Base-by-base conservation (phyloP, 169 alveolate species). In the Miamiensis avidus region DNA sequence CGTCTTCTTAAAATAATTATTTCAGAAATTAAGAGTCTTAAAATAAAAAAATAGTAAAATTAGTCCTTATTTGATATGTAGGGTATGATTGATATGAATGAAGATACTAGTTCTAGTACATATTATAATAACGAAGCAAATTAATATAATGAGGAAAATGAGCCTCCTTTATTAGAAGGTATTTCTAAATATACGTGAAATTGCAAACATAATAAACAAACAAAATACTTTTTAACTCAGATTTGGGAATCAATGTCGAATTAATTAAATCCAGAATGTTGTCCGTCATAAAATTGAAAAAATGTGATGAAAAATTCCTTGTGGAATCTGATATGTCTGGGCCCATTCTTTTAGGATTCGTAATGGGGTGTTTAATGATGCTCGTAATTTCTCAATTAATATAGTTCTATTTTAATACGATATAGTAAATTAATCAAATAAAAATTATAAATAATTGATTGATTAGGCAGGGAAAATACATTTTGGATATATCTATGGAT, bases 251-350 rank as follows among this genome's bases (percentile, higher is more conserved):
- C 32, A 92, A 91, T 34, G 11, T 88, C 30, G 81, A 82, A 11
- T 77, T 65, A 25, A 88, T 92, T 29, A 88, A 84, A 73, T 20
- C 74, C 4, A 92, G 91, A 81, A 49, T 89, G 1, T 28, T 88
- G 34, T 78, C 89, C 27, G 88, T 92, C 20, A 34, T 92, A 4
- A 85, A 89, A 27, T 75, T 88, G n/a, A 32, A 69, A 65, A 85
- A 89, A 69, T 69, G 87, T 31, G 92, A 88, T 76, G 82, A 77
- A 27, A 84, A 88, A 31, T 93, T 85, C 74, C 65, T 89, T 27
- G 88, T 85, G 64, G 92, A 89, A 33, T 85, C 92, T 79, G 96
- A 92, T 77, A 88, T 92, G 83, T 81, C 94, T 33, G 96, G 96
- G 0, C 96, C 96, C 15, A 85, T 92, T 20, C 33, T 89, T 1